Evolutionary conservation across 495 filamentous ascomycete genomes (phyloP).

Genomic region (Podospora australis): DNA sequence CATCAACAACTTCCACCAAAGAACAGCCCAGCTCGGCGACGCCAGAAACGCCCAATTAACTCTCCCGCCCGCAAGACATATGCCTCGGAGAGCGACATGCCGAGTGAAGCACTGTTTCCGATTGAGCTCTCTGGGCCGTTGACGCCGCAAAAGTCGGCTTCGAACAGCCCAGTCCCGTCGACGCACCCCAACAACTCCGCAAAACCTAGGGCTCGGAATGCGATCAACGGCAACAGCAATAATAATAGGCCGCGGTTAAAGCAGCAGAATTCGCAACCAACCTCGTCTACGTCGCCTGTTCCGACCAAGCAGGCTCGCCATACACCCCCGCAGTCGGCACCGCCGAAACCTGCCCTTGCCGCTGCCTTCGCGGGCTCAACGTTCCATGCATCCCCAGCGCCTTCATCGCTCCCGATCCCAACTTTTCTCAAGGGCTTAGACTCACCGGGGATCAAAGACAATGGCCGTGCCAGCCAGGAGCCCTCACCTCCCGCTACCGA

Average conservation of each 20-base stretch:
- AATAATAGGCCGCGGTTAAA: conserved; percentile 24
- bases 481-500: conserved; percentile 37
- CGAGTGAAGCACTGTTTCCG: conserved; percentile 15
- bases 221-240: neutral
- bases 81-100: conserved; percentile 44
- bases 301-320: conserved; percentile 29
- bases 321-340: conserved; percentile 33
- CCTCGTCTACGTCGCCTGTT: conserved; percentile 26
- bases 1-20: conserved; percentile 21
- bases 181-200: conserved; percentile 17
- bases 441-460: conserved; percentile 37
- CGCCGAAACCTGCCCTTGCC: conserved; percentile 34
- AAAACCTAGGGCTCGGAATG: conserved; percentile 28
- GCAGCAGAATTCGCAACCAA: conserved; percentile 7
- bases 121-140: conserved; percentile 25
- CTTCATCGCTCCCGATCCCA: conserved; percentile 87
- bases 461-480: conserved; percentile 23
- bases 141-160: conserved; percentile 31
- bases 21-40: conserved; percentile 36
- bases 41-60: conserved; percentile 29
- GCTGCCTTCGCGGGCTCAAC: conserved; percentile 84
- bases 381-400: conserved; percentile 91
- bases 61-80: conserved; percentile 36
- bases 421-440: conserved; percentile 80
- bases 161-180: conserved; percentile 17